Base-by-base conservation (phyloP, 2,329 filamentous ascomycete genomes). In the Cladorrhinum sp. region DNA sequence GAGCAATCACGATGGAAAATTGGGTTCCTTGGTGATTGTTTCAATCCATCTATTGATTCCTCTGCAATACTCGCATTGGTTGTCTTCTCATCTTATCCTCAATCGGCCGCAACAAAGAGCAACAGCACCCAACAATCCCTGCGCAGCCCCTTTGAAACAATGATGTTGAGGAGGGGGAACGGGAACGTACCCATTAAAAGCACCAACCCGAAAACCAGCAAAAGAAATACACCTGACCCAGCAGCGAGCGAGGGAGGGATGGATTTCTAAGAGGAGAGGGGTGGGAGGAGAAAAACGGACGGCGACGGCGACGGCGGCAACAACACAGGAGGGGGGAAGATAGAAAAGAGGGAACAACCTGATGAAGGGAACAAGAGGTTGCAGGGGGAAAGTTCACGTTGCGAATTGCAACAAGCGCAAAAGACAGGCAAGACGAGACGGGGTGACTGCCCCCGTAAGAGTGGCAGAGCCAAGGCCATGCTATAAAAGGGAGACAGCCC, bases 121-220 rank as follows among this genome's bases (percentile, higher is more conserved):
- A 46, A 16, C 42, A 46, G 42, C 14, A 12, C n/a, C 42, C 33
- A 36, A 36, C 33, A 36, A 36, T 36, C 4, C 33, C 12, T 36
- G 33, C 33, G 7, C 33, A 36, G 12, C 12, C 33, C 8, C 33
- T 36, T 36, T 36, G 33, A 36, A 36, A 36, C 33, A 36, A 10
- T 12, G 14, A 12, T 16, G 8, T 36, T 36, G 33, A 36, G 33
- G 26, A 28, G 26, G 26, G 14, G 33, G 33, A 36, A 16, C 33
- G 26, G n/a, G n/a, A n/a, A 57, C 54, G n/a, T 57, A 57, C 54
- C 54, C 54, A 57, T 57, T 57, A 57, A 57, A 57, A 57, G 42
- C 24, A 49, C 23, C 39, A 57, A 20, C 54, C 54, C 39, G 26
- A 57, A 57, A 57, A 48, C 12, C 14, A 28, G 36, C 12, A 36